These are phyloP conservation scores for Crithidia mellificae DNA, from an alignment of 208 protist genomes.

Conservation along the genomic window DNA sequence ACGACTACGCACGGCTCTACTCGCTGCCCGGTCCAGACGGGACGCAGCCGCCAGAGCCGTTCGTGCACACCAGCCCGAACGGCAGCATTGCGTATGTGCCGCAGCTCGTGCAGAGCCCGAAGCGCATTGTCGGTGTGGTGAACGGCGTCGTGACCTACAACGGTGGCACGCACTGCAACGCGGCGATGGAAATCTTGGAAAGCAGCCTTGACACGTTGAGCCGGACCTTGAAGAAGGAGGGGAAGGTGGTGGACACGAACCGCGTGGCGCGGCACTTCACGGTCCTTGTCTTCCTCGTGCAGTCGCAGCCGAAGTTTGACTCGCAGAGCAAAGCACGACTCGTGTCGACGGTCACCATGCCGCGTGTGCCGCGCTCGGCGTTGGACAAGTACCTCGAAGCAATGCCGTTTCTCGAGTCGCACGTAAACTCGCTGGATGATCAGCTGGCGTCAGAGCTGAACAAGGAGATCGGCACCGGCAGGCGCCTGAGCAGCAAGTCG, in stretches of 20 bases:
- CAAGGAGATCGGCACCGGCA: slow-evolving; percentile 76
- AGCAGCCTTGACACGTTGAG: slow-evolving; percentile 64
- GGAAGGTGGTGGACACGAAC: slow-evolving; percentile 92
- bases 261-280: slow-evolving; percentile 96
- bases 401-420: slow-evolving; percentile 85
- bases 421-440: slow-evolving; percentile 70
- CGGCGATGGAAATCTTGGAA: slow-evolving; percentile 91
- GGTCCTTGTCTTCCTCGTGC: slow-evolving; percentile 98
- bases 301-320: slow-evolving; percentile 99
- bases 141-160: slow-evolving; percentile 99
- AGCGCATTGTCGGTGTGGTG: slow-evolving; percentile 98
- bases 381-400: slow-evolving; percentile 81
- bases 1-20: slow-evolving; percentile 95
- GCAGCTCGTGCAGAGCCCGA: slow-evolving; percentile 79
- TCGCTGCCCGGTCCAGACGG: slow-evolving; percentile 43
- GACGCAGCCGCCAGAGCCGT: slow-evolving; percentile 61
- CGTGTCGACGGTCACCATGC: slow-evolving; percentile 85
- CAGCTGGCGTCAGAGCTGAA: slow-evolving; percentile 79
- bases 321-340: slow-evolving; percentile 99
- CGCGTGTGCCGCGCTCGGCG: slow-evolving; percentile 84
- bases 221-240: slow-evolving; percentile 73
- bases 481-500: slow-evolving; percentile 70
- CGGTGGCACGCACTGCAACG: slow-evolving; percentile 98
- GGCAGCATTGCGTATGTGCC: slow-evolving; percentile 84
- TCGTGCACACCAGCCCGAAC: slow-evolving; percentile 73